Base-by-base conservation (phyloP, 768 basidiomycete genomes). In the Russula sp. region DNA sequence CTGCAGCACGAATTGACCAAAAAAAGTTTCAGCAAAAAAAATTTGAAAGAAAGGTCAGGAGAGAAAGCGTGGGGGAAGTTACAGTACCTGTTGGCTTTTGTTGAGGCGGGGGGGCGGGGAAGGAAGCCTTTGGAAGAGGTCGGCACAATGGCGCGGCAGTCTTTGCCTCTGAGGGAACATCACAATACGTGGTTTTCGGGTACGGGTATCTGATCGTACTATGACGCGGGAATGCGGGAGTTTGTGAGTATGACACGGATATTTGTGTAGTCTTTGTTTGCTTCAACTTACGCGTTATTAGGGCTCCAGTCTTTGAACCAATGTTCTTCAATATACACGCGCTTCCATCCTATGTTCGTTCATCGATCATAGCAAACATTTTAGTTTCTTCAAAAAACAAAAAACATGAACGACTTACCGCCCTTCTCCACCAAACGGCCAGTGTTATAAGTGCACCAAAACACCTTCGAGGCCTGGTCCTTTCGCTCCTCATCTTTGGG, bases 391-490 rank as follows among this genome's bases (percentile, higher is more conserved):
- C 25, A 18, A 29, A 5, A 29, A 29, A 29, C 1, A 29, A 29
- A 29, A 29, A 29, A 29, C 25, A 2, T 29, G 18, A n/a, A 18
- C 3, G 42, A 34, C 78, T 46, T 45, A 79, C 79, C 79, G 38
- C 73, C 62, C 64, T 79, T 81, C 71, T 81, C 74, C 6, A 81
- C 78, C 36, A 71, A 66, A 32, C 79, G 71, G 6, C 73, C 76
- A 0, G 73, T 73, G 63, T 59, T 71, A 61, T 72, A 73, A 0
- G 69, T 66, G 64, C 79, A 80, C 59, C 74, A 78, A 67, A 75
- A 81, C 1, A 81, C 70, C 41, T 71, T 70, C 0, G 74, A 73
- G 10, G 66, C 62, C 7, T 70, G 68, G 0, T 58, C 67, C n/a
- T n/a, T n/a, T 38, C 32, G 52, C 4, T 76, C 73, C 35, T 76